Evolutionary conservation across 306 rosid genomes (phyloP).

Genomic region (Citrullus mucosospermus): DNA sequence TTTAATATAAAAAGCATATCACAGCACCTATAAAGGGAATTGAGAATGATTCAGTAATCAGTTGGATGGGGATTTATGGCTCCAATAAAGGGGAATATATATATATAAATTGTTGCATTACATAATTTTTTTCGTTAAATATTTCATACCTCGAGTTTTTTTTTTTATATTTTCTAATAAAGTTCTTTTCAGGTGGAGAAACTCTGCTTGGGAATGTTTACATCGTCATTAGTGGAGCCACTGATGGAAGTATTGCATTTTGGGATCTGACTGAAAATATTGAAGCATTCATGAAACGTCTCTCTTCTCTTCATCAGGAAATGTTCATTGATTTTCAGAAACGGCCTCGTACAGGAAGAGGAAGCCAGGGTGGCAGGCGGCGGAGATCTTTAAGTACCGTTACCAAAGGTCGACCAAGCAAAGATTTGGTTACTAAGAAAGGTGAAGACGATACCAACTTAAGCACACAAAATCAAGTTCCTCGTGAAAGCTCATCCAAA

Average conservation of each 20-base stretch:
- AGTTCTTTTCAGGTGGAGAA: constrained; percentile 29
- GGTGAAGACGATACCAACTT: constrained; percentile 12
- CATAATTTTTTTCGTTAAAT: neutral
- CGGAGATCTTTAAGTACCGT: constrained; percentile 60
- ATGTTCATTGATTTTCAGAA: constrained; percentile 58
- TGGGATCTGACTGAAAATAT: constrained; percentile 71
- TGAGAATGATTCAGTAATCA: neutral
- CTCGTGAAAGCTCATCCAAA: constrained; percentile 18
- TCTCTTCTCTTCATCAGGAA: constrained; percentile 42
- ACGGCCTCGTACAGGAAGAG: constrained; percentile 90
- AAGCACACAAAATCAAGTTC: constrained; percentile 11
- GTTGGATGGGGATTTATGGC: neutral
- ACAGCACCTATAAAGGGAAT: neutral
- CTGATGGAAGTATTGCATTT: constrained; percentile 86
- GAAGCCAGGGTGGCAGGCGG: constrained; percentile 95
- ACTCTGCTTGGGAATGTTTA: constrained; percentile 29
- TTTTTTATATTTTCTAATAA: neutral
- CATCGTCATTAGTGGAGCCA: constrained; percentile 76
- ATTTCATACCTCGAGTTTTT: neutral
- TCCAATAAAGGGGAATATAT: neutral
- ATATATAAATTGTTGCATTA: neutral
- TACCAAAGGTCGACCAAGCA: constrained; percentile 27
- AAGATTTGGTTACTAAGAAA: constrained; percentile 13
- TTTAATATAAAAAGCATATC: neutral
- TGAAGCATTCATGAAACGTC: constrained; percentile 52